These are phyloP conservation scores for Pichia sp. DNA, from an alignment of 1,139 yeast species.

Conservation along the genomic window DNA sequence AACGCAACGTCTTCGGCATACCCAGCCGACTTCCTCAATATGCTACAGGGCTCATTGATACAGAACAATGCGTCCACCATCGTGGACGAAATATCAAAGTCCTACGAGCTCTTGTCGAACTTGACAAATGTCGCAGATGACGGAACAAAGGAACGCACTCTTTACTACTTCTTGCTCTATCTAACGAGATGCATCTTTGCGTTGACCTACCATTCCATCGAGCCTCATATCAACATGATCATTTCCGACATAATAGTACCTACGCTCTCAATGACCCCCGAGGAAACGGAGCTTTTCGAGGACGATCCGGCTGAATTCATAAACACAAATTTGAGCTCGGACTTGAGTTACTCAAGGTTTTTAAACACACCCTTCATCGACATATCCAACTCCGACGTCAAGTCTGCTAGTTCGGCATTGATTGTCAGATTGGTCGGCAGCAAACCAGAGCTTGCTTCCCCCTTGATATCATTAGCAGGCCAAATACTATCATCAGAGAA, in stretches of 20 bases:
- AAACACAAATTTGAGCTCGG: constrained; percentile 66
- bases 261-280: constrained; percentile 52
- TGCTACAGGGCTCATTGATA: constrained; percentile 1
- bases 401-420: constrained; percentile 4
- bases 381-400: constrained; percentile 5
- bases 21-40: neutral
- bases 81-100: neutral
- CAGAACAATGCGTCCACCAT: constrained; percentile 3
- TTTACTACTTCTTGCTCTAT: constrained; percentile 9
- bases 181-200: constrained; percentile 5
- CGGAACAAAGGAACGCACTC: constrained; percentile 2
- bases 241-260: constrained; percentile 60
- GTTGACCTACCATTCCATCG: constrained; percentile 47
- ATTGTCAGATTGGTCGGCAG: constrained; percentile 3
- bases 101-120: neutral
- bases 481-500: constrained; percentile 42
- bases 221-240: constrained; percentile 55
- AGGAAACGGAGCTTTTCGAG: constrained; percentile 58
- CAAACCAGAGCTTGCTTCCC: neutral
- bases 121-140: constrained; percentile 3
- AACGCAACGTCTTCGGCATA: neutral
- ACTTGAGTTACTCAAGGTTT: constrained; percentile 34
- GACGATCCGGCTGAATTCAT: constrained; percentile 73
- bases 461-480: constrained; percentile 7
- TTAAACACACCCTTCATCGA: neutral